These are phyloP conservation scores for Rosa chinensis DNA, from an alignment of 306 rosid species.

Conservation along the genomic window DNA sequence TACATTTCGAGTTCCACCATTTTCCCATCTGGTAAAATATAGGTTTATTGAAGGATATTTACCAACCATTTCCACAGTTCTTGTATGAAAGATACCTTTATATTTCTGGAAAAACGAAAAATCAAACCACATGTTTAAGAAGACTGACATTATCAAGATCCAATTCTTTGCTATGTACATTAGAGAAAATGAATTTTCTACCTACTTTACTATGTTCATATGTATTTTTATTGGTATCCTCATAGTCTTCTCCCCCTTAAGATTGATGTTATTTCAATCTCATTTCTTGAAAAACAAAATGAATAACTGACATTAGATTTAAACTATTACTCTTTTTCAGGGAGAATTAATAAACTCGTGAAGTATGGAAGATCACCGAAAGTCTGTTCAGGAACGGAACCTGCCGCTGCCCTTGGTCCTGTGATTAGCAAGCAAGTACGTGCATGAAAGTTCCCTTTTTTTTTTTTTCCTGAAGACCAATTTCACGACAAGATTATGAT, in stretches of 20 bases:
- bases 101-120: neutral
- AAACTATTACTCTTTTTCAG: conserved; percentile 29
- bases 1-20: neutral
- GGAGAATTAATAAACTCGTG: conserved; percentile 52
- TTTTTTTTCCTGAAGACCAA: neutral
- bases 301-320: neutral
- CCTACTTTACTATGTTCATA: neutral
- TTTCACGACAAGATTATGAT: neutral
- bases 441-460: neutral
- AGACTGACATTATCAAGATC: neutral
- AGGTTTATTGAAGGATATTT: neutral
- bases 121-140: neutral
- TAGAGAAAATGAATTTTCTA: neutral
- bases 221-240: neutral
- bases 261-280: neutral
- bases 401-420: conserved; percentile 94
- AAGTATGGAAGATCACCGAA: conserved; percentile 70
- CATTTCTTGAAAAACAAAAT: neutral
- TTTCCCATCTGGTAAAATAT: neutral
- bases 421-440: conserved; percentile 89
- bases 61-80: neutral
- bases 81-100: neutral
- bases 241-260: neutral
- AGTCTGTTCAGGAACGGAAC: conserved; percentile 82
- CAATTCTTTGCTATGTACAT: neutral